Base-by-base conservation (phyloP, 2,329 filamentous ascomycete genomes). In the Coniochaeta ligniaria region DNA sequence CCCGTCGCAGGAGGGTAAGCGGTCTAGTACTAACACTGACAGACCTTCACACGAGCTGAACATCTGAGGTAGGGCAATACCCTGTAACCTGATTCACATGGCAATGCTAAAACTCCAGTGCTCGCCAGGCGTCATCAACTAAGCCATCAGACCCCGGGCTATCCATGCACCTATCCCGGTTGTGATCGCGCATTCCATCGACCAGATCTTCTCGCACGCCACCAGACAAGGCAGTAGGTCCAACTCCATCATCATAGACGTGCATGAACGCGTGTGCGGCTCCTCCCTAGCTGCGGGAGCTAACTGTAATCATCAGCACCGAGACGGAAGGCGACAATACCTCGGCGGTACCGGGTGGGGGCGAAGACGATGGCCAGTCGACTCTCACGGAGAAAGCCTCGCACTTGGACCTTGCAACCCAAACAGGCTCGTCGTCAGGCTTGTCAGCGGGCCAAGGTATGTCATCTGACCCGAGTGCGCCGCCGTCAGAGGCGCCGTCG, bases 41-140 rank as follows among this genome's bases (percentile, higher is more conserved):
- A 86, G 84, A 86, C 81, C 1, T 87, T 87, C 63, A 86, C 83
- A 14, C 76, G 84, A 67, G 84, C 84, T 33, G 84, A 87, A 67
- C 84, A 87, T 71, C 72, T 87, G 47, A 82, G 83, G 83, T 86
- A 41, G 38, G 38, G 17, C n/a, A n/a, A 20, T n/a, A 3, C 5
- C n/a, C n/a, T 3, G 16, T 36, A 61, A 54, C 52, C 58, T 24
- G 22, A 47, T 16, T 6, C 8, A 16, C 41, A 17, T 5, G 20
- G 63, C 65, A 43, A 55, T 63, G 45, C 35, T 60, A 61, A 59
- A 63, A 71, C 74, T 66, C 73, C 67, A 62, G 47, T 36, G 56
- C 22, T 61, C 50, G 60, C 16, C 61, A 86, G 84, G 67, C 82
- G 84, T 59, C 84, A 87, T 69, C 81, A 87, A 69, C 71, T 85